These are phyloP conservation scores for Naganishia albida DNA, from an alignment of 1,284 basidiomycete species.

Conservation along the genomic window DNA sequence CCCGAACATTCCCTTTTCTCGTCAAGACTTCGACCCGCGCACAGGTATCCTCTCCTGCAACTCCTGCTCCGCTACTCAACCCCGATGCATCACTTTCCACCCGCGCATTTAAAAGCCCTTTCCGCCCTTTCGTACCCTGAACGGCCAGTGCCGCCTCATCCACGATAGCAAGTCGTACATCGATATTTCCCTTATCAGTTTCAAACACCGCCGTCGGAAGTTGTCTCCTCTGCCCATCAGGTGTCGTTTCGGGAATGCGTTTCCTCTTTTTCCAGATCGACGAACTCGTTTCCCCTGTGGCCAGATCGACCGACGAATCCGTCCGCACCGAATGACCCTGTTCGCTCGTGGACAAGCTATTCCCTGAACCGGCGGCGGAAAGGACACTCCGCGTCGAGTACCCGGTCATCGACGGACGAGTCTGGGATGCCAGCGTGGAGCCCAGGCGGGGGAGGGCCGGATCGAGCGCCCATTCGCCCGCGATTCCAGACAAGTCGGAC, in stretches of 20 bases:
- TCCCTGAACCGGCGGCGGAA: slow-evolving; percentile 3
- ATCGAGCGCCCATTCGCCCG: slow-evolving; percentile 34
- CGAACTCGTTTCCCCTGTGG: background rate
- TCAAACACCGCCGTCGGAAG: slow-evolving; percentile 31
- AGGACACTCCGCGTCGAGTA: slow-evolving; percentile 1
- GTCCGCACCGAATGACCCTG: slow-evolving; percentile 4
- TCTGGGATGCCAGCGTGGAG: background rate
- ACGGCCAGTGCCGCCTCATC: slow-evolving; percentile 2
- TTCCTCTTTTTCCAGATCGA: slow-evolving; percentile 21
- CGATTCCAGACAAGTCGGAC: slow-evolving; percentile 21
- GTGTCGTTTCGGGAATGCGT: background rate
- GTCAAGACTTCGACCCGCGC: slow-evolving; percentile 26
- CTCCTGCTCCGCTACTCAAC: background rate
- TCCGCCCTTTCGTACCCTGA: background rate
- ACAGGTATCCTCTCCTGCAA: background rate
- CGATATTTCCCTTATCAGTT: slow-evolving; percentile 28
- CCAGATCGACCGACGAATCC: background rate
- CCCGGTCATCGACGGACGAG: slow-evolving; percentile 1
- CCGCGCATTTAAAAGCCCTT: slow-evolving; percentile 7
- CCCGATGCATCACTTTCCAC: background rate
- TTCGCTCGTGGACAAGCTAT: slow-evolving; percentile 10
- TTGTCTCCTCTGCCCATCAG: background rate
- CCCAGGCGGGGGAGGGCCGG: slow-evolving; percentile 9
- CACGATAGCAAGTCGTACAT: slow-evolving; percentile 29
- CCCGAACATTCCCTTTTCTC: slow-evolving; percentile 29